Conservation (phyloP, 306 rosid genomes). For the Pyrus bretschneideri region DNA sequence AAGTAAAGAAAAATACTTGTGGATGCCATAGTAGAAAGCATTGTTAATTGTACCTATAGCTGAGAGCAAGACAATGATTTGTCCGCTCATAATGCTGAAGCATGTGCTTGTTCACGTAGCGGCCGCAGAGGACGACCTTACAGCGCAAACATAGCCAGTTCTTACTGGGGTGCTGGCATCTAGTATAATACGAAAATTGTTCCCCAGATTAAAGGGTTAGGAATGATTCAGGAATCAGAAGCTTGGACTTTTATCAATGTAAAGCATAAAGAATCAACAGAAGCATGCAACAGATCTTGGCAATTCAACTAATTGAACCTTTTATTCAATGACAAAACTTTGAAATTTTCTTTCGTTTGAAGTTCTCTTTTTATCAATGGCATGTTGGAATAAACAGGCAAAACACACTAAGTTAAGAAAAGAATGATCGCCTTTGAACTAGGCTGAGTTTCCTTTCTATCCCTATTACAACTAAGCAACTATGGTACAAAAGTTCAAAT, state of each 20-base stretch:
- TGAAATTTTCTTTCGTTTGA: background rate
- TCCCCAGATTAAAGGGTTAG: background rate
- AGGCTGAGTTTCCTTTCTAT: too few relatives aligned
- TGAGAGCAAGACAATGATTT: conserved; percentile 58
- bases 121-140: conserved; percentile 72
- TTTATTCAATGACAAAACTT: background rate
- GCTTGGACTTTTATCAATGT: background rate
- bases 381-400: background rate
- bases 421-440: too few relatives aligned
- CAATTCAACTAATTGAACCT: background rate
- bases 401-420: too few relatives aligned
- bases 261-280: background rate
- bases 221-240: background rate
- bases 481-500: too few relatives aligned
- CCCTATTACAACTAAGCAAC: too few relatives aligned
- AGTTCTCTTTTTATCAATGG: background rate
- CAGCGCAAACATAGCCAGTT: conserved; percentile 80
- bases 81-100: conserved; percentile 45
- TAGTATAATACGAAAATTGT: background rate
- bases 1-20: background rate
- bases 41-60: conserved; percentile 46
- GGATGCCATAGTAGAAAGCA: too few relatives aligned
- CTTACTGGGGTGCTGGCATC: conserved; percentile 17
- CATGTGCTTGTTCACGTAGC: conserved; percentile 88
- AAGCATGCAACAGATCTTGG: background rate